phyloP scores from a whole-genome alignment of 192 early-diverging fungal genomes.

The Backusella westeae region DNA sequence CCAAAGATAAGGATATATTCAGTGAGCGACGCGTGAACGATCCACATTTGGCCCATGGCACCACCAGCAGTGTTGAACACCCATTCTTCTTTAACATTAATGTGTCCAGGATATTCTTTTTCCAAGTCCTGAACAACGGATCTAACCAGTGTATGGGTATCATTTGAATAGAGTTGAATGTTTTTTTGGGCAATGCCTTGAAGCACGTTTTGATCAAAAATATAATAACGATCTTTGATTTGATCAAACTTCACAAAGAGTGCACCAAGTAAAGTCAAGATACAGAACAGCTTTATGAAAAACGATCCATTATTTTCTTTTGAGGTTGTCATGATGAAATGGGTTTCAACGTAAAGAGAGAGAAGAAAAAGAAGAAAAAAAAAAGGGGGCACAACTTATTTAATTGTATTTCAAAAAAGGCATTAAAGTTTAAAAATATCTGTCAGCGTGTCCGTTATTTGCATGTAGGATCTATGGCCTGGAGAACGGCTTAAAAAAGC shows the following conservation, averaged over 20 bases:
- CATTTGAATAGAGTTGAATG: conserved; percentile 33
- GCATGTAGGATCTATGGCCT: neutral
- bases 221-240: conserved; percentile 32
- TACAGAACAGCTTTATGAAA: conserved; percentile 16
- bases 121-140: conserved; percentile 34
- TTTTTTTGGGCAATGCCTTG: conserved; percentile 34
- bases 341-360: neutral
- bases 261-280: conserved; percentile 25
- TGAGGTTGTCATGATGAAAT: neutral
- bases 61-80: conserved; percentile 50
- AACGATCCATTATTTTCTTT: neutral
- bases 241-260: conserved; percentile 39
- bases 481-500: neutral
- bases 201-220: conserved; percentile 40
- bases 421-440: neutral
- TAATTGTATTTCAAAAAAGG: neutral
- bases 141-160: conserved; percentile 31
- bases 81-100: conserved; percentile 41
- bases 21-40: conserved; percentile 42
- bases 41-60: conserved; percentile 48
- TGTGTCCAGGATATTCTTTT: conserved; percentile 35
- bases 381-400: neutral
- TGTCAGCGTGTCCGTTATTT: neutral
- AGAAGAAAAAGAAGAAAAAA: neutral
- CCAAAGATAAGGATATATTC: conserved; percentile 49